Evolutionary conservation across 1,284 basidiomycete species (phyloP), one percentile per base, ranked within the genome.

Genomic region (Taiwanofungus camphoratus): DNA sequence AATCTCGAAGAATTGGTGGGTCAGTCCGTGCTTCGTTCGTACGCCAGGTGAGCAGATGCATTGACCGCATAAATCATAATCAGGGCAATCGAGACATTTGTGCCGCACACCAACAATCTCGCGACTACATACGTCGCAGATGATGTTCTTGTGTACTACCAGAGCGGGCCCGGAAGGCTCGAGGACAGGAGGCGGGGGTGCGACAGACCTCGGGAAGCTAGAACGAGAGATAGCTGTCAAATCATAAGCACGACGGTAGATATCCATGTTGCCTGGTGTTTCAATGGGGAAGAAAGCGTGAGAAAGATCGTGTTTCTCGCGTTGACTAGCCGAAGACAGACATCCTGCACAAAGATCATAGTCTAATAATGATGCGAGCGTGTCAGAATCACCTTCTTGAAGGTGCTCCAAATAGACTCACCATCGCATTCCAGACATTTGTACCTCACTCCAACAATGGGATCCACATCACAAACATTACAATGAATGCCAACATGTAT

Each of bases 81-180:
- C 85, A 39, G 70, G 66, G 58, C 85, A 88, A 53, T 87, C 83
- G 13, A 87, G 63, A 51, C 85, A 88, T 60, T 87, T 88, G 61
- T 85, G 77, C 34, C 87, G 73, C 44, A 77, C 58, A 12, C 85
- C 86, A 39, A 74, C 65, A 24, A 87, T 66, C 4, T 63, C 70
- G 7, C 63, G 52, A 4, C 69, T 54, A 60, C 86, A 89, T 9
- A 53, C 53, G 58, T 89, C 82, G 55, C 82, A 87, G n/a, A 68
- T 36, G n/a, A 83, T 62, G 36, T 73, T 71, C 23, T 47, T 50
- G 48, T 73, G 70, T 12, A 68, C 56, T 2, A 48, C 7, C 30
- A 16, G 13, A 2, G 3, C 32, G 35, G 2, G 31, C 4, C 27
- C 12, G n/a, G 21, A n/a, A 11, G n/a, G 36, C 42, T 24, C 20